Percentiles rank a stretch among this genome's conserved stretches.
Conservation (phyloP, 2,329 filamentous ascomycete species). For the Alternaria hordeiaustralica region DNA sequence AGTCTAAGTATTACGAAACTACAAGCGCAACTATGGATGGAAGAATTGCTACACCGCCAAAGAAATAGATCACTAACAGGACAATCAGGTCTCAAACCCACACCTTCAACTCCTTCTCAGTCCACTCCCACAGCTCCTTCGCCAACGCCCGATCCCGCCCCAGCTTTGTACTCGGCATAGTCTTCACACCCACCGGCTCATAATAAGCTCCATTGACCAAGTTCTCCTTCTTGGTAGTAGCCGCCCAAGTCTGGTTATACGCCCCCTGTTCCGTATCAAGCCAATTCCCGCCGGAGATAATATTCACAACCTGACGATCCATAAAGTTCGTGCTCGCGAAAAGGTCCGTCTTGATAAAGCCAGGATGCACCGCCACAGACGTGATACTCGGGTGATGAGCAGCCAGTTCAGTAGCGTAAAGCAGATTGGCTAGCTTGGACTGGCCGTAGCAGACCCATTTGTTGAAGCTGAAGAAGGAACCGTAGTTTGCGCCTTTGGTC, state of each 20-base stretch:
- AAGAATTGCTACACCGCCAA: no score
- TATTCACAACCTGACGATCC: constrained; percentile 10
- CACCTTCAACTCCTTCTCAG: constrained; percentile 40
- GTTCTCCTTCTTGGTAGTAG: constrained; percentile 38
- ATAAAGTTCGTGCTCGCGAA: constrained; percentile 36
- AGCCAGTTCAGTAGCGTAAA: constrained; percentile 54
- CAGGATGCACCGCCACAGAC: constrained; percentile 55
- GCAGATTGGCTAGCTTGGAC: constrained; percentile 59
- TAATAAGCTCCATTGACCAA: constrained; percentile 54
- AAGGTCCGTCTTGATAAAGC: constrained; percentile 56
- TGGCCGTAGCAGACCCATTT: constrained; percentile 55
- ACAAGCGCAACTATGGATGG: no score
- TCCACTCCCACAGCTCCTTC: constrained; percentile 49
- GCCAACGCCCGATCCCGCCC: constrained; percentile 35
- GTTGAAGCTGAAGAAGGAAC: constrained; percentile 33
- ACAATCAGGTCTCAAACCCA: neutral
- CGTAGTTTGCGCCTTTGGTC: constrained; percentile 23
- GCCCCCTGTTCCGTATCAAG: constrained; percentile 37
- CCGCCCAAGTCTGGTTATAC: constrained; percentile 53
- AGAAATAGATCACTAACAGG: no score
- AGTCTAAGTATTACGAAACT: no score
- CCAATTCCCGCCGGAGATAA: neutral
- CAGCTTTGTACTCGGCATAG: constrained; percentile 25
- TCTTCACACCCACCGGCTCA: constrained; percentile 37
- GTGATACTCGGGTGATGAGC: constrained; percentile 54